Evolutionary conservation across 1,139 yeast genomes (phyloP).

Genomic region (Candida sp.): DNA sequence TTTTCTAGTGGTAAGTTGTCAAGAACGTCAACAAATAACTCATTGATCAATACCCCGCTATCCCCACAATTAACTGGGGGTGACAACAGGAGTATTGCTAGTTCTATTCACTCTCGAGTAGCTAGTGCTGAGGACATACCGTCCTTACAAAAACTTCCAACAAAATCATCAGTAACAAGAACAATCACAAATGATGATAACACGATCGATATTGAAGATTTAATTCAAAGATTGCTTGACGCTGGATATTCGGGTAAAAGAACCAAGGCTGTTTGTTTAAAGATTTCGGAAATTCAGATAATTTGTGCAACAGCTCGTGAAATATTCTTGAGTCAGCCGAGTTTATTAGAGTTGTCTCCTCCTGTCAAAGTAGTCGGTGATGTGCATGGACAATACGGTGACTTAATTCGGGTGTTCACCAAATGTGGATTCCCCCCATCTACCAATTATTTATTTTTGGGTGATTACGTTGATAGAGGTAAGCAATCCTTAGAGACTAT

Average conservation of each 20-base stretch:
- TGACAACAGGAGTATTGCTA: conserved; percentile 4
- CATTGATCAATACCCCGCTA: conserved; percentile 15
- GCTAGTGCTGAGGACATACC: conserved; percentile 3
- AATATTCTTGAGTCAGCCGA: conserved; percentile 83
- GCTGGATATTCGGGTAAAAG: conserved; percentile 96
- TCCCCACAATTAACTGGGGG: conserved; percentile 21
- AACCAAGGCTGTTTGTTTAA: conserved; percentile 83
- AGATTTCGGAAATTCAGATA: conserved; percentile 80
- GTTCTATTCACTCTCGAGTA: conserved; percentile 2
- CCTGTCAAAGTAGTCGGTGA: conserved; percentile 98
- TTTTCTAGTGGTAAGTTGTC: conserved; percentile 11
- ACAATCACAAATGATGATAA: conserved; percentile 12
- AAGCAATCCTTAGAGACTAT: conserved; percentile 93
- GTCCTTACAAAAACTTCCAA: conserved; percentile 1
- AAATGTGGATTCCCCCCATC: conserved; percentile 99
- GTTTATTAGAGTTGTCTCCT: conserved; percentile 82
- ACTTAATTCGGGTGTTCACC: conserved; percentile 83
- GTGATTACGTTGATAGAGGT: conserved; percentile 97
- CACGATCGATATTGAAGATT: conserved; percentile 74
- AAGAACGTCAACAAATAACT: conserved; percentile 36
- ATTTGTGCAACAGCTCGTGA: conserved; percentile 88
- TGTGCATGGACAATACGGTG: conserved; percentile 96
- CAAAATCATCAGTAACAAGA: conserved; percentile 1
- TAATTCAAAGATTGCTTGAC: conserved; percentile 85
- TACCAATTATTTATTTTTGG: conserved; percentile 85